Percentiles rank a stretch among this genome's conserved stretches.
Evolutionary conservation across 345 rosid genomes (phyloP).

Genomic region (Cardamine chenopodiifolia): DNA sequence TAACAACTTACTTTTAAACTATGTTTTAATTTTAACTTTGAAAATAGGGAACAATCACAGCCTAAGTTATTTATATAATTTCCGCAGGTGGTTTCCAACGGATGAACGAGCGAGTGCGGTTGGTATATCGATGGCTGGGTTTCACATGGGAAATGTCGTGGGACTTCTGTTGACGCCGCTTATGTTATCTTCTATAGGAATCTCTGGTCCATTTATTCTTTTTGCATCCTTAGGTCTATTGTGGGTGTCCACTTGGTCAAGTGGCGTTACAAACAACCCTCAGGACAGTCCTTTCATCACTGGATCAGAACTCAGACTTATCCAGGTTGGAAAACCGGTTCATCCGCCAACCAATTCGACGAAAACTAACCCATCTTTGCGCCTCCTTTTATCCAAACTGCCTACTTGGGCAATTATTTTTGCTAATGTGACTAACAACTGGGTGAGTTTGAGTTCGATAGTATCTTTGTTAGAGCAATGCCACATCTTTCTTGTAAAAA

Average conservation of each 20-base stretch:
- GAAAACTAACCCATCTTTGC: slow-evolving; percentile 53
- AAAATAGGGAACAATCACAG: too few species aligned
- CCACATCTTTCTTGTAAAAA: background rate
- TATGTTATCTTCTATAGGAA: slow-evolving; percentile 68
- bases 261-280: slow-evolving; percentile 66
- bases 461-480: slow-evolving; percentile 2
- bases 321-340: slow-evolving; percentile 70
- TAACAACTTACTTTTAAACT: background rate
- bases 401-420: slow-evolving; percentile 90
- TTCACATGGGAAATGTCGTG: slow-evolving; percentile 90
- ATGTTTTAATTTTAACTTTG: background rate
- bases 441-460: slow-evolving; percentile 60
- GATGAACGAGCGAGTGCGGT: slow-evolving; percentile 89
- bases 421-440: slow-evolving; percentile 87
- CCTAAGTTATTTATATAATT: background rate
- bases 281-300: slow-evolving; percentile 60
- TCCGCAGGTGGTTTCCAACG: slow-evolving; percentile 80
- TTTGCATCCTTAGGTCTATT: slow-evolving; percentile 73
- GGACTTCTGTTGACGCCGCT: slow-evolving; percentile 81
- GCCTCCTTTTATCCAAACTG: slow-evolving; percentile 62
- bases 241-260: slow-evolving; percentile 72
- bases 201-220: slow-evolving; percentile 78
- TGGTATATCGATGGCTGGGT: slow-evolving; percentile 93
- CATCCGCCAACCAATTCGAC: slow-evolving; percentile 13
- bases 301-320: slow-evolving; percentile 64